These are phyloP conservation scores for Epicoccum sorghinum DNA, from an alignment of 2,329 filamentous ascomycete genomes.

Conservation along the genomic window DNA sequence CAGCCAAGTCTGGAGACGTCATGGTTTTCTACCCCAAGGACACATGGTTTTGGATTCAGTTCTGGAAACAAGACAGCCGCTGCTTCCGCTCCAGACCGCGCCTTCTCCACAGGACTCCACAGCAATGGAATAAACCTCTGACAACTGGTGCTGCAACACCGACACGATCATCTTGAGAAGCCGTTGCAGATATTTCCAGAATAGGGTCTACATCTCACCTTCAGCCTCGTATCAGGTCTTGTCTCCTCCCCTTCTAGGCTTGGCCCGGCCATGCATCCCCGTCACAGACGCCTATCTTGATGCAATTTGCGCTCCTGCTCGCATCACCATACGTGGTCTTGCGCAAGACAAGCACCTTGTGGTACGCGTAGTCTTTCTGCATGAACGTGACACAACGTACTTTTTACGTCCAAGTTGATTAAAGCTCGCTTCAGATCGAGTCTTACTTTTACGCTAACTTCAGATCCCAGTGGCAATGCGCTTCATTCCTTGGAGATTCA, in stretches of 20 bases:
- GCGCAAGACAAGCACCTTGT: neutral
- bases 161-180: too few species aligned
- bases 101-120: slow-evolving; percentile 10
- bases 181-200: too few species aligned
- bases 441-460: too few species aligned
- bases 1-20: slow-evolving; percentile 6
- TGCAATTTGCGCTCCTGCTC: slow-evolving; percentile 4
- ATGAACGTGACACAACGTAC: neutral
- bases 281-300: slow-evolving; percentile 1
- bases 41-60: neutral
- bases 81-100: slow-evolving; percentile 11
- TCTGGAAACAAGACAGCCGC: slow-evolving; percentile 7
- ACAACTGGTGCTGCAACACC: too few species aligned
- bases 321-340: slow-evolving; percentile 1
- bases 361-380: neutral
- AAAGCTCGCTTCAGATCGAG: too few species aligned
- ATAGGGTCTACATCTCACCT: too few species aligned
- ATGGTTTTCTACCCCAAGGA: neutral
- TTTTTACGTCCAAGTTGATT: neutral
- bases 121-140: neutral
- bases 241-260: slow-evolving; percentile 12
- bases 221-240: slow-evolving; percentile 7
- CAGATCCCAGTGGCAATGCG: too few species aligned
- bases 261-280: slow-evolving; percentile 8
- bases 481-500: too few species aligned